Percentiles rank a stretch among this genome's conserved stretches.
Evolutionary conservation across 2,329 filamentous ascomycete species (phyloP).

Genomic region (Fusarium dimerum): DNA sequence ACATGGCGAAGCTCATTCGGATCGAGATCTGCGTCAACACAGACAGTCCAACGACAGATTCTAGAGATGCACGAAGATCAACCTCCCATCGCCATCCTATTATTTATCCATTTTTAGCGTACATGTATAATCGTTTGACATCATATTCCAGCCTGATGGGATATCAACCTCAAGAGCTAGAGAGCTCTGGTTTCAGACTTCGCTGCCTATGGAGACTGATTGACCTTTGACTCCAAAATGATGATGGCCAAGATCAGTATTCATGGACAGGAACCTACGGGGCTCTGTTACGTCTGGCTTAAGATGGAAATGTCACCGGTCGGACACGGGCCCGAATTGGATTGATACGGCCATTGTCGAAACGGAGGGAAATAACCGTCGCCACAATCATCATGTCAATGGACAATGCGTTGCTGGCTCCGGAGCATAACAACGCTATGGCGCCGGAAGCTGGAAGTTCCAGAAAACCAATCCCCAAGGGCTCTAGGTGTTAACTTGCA

Average conservation of each 20-base stretch:
- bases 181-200: slow-evolving; percentile 2
- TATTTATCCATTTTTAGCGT: too few relatives aligned
- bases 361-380: not conserved
- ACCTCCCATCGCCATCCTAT: slow-evolving; percentile 1
- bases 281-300: slow-evolving; percentile 21
- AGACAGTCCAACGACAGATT: slow-evolving; percentile 19
- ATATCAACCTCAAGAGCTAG: too few relatives aligned
- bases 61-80: slow-evolving; percentile 12
- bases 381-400: not conserved
- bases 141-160: too few relatives aligned
- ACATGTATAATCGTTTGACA: too few relatives aligned
- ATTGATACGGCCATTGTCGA: slow-evolving; percentile 4
- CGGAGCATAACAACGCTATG: slow-evolving; percentile 16
- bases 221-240: not conserved
- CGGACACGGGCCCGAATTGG: slow-evolving; percentile 15
- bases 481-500: slow-evolving; percentile 13
- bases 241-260: slow-evolving; percentile 14
- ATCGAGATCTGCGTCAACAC: slow-evolving; percentile 33
- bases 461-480: slow-evolving; percentile 25
- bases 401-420: slow-evolving; percentile 13
- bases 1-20: slow-evolving; percentile 20
- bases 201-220: not conserved
- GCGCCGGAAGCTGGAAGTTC: slow-evolving; percentile 24
- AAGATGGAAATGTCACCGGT: slow-evolving; percentile 23
- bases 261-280: slow-evolving; percentile 10